phyloP scores from a whole-genome alignment of 2,329 filamentous ascomycete species.

The Paracoccidioides brasiliensis region DNA sequence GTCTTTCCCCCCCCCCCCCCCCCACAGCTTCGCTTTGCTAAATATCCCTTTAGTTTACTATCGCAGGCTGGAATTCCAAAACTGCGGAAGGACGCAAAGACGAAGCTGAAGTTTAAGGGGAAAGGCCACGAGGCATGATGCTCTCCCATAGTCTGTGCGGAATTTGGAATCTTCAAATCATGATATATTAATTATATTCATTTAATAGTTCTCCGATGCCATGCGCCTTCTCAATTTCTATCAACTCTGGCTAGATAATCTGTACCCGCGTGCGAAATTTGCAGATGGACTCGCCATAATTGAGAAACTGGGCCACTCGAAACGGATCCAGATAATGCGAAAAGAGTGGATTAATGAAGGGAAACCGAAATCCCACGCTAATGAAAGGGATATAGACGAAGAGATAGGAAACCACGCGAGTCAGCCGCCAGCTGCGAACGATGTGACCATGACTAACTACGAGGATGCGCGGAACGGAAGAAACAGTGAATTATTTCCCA shows the following conservation, averaged over 20 bases:
- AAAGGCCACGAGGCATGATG: conserved; percentile 72
- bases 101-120: conserved; percentile 66
- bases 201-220: conserved; percentile 63
- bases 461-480: neutral
- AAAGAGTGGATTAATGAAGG: conserved; percentile 73
- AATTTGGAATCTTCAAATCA: no score
- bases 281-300: conserved; percentile 79
- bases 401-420: neutral
- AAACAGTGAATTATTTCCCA: neutral
- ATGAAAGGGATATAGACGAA: neutral
- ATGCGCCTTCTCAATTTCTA: conserved; percentile 75
- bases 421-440: neutral
- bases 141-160: no score
- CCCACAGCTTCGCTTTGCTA: neutral
- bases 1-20: no score
- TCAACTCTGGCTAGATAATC: conserved; percentile 90
- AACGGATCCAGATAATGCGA: conserved; percentile 58
- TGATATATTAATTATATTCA: neutral
- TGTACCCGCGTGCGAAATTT: conserved; percentile 91
- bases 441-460: neutral
- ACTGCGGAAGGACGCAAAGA: conserved; percentile 56
- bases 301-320: conserved; percentile 84
- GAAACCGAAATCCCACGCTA: conserved; percentile 19
- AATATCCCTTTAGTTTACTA: conserved; percentile 47
- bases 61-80: conserved; percentile 74